phyloP scores from a whole-genome alignment of 345 rosid species.

The Odontarrhena argentea region DNA sequence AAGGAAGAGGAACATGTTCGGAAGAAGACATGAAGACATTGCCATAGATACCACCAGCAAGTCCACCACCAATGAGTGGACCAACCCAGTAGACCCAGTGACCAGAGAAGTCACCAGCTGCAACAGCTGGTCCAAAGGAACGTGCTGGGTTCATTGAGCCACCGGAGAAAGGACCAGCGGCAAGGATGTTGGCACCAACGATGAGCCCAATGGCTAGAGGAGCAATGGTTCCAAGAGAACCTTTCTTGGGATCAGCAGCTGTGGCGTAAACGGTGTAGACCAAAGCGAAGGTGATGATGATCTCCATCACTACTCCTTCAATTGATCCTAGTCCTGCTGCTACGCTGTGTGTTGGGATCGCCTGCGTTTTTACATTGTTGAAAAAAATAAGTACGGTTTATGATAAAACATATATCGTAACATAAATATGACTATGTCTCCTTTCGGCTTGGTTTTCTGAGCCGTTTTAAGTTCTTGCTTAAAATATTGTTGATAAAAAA shows the following conservation, averaged over 20 bases:
- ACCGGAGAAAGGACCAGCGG: constrained; percentile 95
- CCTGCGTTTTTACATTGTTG: constrained; percentile 44
- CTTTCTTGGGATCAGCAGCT: constrained; percentile 95
- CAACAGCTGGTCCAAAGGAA: constrained; percentile 93
- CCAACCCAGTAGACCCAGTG: constrained; percentile 98
- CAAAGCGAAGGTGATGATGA: constrained; percentile 79
- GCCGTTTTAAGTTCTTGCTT: no score
- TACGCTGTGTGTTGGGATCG: constrained; percentile 72
- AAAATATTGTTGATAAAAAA: no score
- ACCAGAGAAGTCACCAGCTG: constrained; percentile 75
- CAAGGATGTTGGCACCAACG: constrained; percentile 94
- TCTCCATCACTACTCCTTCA: constrained; percentile 93
- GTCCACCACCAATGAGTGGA: constrained; percentile 86
- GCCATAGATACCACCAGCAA: constrained; percentile 75
- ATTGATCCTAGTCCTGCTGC: constrained; percentile 75
- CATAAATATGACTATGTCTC: no score
- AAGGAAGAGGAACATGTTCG: constrained; percentile 54
- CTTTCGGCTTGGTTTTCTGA: no score
- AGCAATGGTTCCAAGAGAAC: constrained; percentile 82
- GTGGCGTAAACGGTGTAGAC: constrained; percentile 96
- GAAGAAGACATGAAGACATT: constrained; percentile 57
- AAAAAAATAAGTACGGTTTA: no score
- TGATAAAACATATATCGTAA: no score
- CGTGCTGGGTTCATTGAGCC: constrained; percentile 99
- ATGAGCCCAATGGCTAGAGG: constrained; percentile 93